Base-by-base conservation (phyloP, 2,329 filamentous ascomycete species). In the Aureobasidium subglaciale region DNA sequence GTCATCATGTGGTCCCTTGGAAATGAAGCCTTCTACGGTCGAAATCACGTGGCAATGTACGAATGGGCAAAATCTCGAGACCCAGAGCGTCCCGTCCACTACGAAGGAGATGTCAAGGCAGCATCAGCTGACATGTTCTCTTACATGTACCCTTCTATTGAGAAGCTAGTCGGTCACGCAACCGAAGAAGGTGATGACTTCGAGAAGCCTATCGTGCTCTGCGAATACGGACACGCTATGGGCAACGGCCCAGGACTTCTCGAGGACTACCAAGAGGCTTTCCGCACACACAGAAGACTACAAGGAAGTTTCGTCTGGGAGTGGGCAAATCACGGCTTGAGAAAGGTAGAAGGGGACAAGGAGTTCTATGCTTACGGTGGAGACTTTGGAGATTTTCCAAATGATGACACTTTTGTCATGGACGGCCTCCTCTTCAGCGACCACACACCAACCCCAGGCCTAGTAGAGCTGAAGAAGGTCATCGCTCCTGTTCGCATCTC, bases 1-100 rank as follows among this genome's bases (percentile, higher is more conserved):
- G 75, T 89, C 48, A 82, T 89, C 46, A 79, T 88, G 38, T 89
- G 86, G 86, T 85, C 82, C 43, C 73, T 89, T 0, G 86, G 86
- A 0, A 89, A 89, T 62, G 86, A 89, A 64, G 80, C 85, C 0
- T 88, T 87, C 64, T 88, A 86, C 62, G 86, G 86, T 0, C 71
- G 73, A 8, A 88, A 89, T 63, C 83, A 86, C 63, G 75, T 74
- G 42, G 81, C 79, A 30, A 89, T 89, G 86, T 83, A 84, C 61
- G 70, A 83, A 3, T 84, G 79, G 64, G 76, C 78, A 48, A 84
- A 81, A 58, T 57, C 69, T 1, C 70, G 75, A n/a, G 85, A 88
- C 60, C 73, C 78, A 0, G 77, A 75, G 1, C 73, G 85, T 5
- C 75, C 79, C 0, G 73, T 87, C 0, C 85, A 88, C 65, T 87